Conservation (phyloP, 257 asterid genomes). For the Mentha longifolia region DNA sequence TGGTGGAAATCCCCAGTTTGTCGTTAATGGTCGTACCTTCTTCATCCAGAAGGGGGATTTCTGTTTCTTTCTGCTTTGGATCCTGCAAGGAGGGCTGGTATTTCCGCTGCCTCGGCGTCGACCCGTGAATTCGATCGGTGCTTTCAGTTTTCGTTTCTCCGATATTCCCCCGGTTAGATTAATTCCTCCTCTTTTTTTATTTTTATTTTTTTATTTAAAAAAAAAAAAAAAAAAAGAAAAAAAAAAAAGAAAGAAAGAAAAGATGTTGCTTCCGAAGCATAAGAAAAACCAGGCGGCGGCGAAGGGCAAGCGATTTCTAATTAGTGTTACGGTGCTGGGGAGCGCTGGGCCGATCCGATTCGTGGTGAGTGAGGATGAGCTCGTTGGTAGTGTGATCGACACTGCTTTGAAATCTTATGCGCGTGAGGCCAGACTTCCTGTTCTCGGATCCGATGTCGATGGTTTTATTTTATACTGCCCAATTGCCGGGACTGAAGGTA, state of each 20-base stretch:
- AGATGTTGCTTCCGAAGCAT: conserved; percentile 69
- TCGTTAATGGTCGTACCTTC: conserved; percentile 70
- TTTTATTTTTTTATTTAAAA: neutral
- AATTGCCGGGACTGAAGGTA: conserved; percentile 68
- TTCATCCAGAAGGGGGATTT: conserved; percentile 67
- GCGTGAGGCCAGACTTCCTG: conserved; percentile 83
- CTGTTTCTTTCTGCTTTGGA: conserved; percentile 57
- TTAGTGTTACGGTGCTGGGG: conserved; percentile 73
- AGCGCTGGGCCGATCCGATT: conserved; percentile 91
- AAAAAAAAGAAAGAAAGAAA: neutral
- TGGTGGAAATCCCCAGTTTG: conserved; percentile 57
- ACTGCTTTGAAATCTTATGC: conserved; percentile 75
- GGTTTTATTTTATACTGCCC: conserved; percentile 73
- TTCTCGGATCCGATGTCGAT: conserved; percentile 64
- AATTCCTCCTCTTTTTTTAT: neutral
- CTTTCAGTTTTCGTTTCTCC: neutral
- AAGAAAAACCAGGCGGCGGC: conserved; percentile 63
- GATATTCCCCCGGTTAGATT: neutral
- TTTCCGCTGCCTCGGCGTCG: conserved; percentile 86
- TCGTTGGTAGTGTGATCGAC: conserved; percentile 67
- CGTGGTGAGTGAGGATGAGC: conserved; percentile 74
- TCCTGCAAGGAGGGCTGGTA: conserved; percentile 90
- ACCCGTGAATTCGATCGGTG: conserved; percentile 50
- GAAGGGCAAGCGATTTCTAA: conserved; percentile 66
- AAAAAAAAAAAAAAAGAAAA: neutral